Evolutionary conservation across 2,329 filamentous ascomycete genomes (phyloP).

Genomic region (Capronia americana): DNA sequence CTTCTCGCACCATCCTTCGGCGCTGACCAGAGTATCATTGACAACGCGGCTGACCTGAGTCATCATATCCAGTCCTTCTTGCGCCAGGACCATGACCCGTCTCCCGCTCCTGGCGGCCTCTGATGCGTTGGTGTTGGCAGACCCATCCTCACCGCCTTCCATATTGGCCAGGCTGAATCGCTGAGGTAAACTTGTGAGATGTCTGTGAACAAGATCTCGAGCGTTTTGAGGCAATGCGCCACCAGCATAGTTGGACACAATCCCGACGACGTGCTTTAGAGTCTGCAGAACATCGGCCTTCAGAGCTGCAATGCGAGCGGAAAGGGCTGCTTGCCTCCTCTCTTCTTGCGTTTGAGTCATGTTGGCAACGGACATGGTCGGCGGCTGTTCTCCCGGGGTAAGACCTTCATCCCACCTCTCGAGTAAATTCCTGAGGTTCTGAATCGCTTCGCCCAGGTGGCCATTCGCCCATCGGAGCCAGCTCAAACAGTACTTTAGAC

Average conservation of each 20-base stretch:
- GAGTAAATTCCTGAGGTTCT: constrained; percentile 74
- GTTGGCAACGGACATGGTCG: constrained; percentile 38
- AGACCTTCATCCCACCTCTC: constrained; percentile 76
- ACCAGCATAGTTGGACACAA: constrained; percentile 89
- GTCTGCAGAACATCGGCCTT: constrained; percentile 76
- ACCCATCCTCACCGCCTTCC: constrained; percentile 48
- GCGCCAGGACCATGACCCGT: constrained; percentile 81
- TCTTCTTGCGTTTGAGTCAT: constrained; percentile 43
- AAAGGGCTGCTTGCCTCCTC: constrained; percentile 59
- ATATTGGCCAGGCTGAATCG: constrained; percentile 77
- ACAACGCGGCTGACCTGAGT: constrained; percentile 85
- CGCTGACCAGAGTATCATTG: constrained; percentile 85
- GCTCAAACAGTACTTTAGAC: constrained; percentile 80
- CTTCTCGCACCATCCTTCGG: constrained; percentile 87
- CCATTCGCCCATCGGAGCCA: constrained; percentile 83
- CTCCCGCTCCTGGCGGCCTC: constrained; percentile 68
- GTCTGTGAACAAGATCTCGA: constrained; percentile 77
- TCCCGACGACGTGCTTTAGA: constrained; percentile 79
- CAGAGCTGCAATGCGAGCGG: constrained; percentile 68
- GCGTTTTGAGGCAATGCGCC: constrained; percentile 90
- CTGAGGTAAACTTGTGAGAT: constrained; percentile 83
- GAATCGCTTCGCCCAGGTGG: constrained; percentile 77
- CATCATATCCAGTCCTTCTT: constrained; percentile 94
- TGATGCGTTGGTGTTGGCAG: constrained; percentile 53
- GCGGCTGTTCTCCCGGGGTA: constrained; percentile 43